Conservation (phyloP, 441 rosid species). For the Aquilaria agallochum region DNA sequence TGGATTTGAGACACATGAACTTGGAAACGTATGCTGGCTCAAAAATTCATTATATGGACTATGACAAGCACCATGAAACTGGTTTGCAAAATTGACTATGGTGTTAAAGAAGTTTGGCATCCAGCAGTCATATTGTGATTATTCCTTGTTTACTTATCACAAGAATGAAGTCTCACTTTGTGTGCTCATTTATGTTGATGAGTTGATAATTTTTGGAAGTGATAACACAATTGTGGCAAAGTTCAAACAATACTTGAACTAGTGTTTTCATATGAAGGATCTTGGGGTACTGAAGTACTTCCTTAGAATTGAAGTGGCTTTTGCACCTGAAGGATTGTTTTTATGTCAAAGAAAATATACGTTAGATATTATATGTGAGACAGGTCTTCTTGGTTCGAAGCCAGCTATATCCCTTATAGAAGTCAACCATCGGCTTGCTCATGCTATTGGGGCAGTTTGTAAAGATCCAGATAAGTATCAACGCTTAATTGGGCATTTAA, state of each 20-base stretch:
- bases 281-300: conserved; percentile 7
- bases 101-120: background rate
- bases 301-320: conserved; percentile 18
- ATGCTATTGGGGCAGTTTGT: background rate
- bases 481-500: too few species aligned
- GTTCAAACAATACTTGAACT: too few species aligned
- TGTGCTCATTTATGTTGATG: conserved; percentile 4
- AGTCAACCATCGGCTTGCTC: background rate
- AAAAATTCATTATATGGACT: conserved; percentile 9
- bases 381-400: too few species aligned
- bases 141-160: background rate
- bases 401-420: background rate
- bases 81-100: background rate
- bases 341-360: too few species aligned
- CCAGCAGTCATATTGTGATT: background rate
- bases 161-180: too few species aligned
- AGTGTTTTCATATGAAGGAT: too few species aligned
- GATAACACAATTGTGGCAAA: background rate
- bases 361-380: too few species aligned
- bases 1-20: too few species aligned
- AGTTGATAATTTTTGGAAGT: background rate
- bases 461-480: background rate
- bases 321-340: background rate
- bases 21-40: background rate
- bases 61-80: background rate